A percentile compares a stretch with the other conserved stretches of the same genome.
These are phyloP conservation scores for Pleurotus salmoneostramineus DNA, from an alignment of 768 basidiomycete genomes.

Conservation along the genomic window DNA sequence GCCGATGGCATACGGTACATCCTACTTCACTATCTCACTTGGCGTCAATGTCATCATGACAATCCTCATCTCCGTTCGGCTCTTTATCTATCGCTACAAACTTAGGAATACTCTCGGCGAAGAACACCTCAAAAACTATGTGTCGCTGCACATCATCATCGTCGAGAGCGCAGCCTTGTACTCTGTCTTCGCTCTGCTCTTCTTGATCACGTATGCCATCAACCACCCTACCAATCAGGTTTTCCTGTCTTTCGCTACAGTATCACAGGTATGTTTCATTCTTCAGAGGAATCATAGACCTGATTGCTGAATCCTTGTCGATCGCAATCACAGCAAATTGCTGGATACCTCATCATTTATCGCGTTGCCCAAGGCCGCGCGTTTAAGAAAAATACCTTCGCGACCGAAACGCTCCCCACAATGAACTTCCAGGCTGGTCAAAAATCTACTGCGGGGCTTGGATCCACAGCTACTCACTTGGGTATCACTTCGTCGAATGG, in stretches of 20 bases:
- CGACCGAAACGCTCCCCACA: constrained; percentile 14
- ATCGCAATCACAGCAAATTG: constrained; percentile 30
- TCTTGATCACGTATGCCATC: constrained; percentile 36
- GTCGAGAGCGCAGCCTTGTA: constrained; percentile 44
- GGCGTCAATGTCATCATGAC: constrained; percentile 38
- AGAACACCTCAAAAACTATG: constrained; percentile 30
- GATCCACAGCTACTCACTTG: constrained; percentile 3
- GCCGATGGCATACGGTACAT: constrained; percentile 30
- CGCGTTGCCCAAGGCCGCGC: constrained; percentile 42
- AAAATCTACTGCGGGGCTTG: neutral
- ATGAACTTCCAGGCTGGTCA: constrained; percentile 10
- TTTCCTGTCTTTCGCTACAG: constrained; percentile 29
- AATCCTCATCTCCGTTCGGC: constrained; percentile 30
- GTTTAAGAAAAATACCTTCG: constrained; percentile 28
- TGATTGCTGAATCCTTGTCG: neutral
- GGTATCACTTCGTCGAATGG: neutral
- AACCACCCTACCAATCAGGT: constrained; percentile 36
- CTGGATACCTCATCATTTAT: constrained; percentile 43
- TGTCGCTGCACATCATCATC: constrained; percentile 31
- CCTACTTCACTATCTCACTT: constrained; percentile 35
- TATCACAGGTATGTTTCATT: constrained; percentile 25
- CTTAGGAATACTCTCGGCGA: constrained; percentile 24
- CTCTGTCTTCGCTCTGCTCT: constrained; percentile 33
- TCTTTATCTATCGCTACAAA: constrained; percentile 26
- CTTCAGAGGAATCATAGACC: neutral